Base-by-base conservation (phyloP, 2,329 filamentous ascomycete species). In the Microdochium paspali region DNA sequence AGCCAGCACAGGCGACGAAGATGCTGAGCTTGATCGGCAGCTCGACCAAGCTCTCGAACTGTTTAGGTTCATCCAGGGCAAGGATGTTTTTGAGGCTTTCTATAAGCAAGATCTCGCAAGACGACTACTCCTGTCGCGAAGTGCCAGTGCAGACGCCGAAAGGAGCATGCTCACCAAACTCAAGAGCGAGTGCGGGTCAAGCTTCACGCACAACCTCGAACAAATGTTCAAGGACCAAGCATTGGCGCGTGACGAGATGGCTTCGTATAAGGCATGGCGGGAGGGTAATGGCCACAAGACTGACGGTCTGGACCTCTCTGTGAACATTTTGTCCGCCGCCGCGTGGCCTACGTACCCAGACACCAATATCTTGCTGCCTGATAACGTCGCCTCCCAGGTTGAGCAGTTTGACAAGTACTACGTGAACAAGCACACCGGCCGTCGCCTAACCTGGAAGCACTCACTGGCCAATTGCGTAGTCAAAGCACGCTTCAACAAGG, bases 221-320 rank as follows among this genome's bases (percentile, higher is more conserved):
- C 88, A 91, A 52, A 99, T 99, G 93, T 98, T 99, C 73, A 95
- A 95, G 65, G 93, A 99, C 60, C 89, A 97, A 65, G 90, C 96
- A 61, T 76, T 96, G 20, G 87, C 87, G 12, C 85, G 86, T 51
- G 93, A 97, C 57, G 91, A 97, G 62, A 95, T 97, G 85, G 69
- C 77, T n/a, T 80, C 85, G 0, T 98, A 95, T 69, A 93, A 85
- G 64, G 76, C 66, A 64, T 90, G 66, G 67, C 73, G 77, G 15
- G 74, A 75, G 46, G 76, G 76, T 47, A 63, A 54, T 2, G 68
- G 68, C 3, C 59, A 61, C 26, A 55, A 56, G 32, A 79, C 74
- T 49, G 64, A 73, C 5, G 63, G 68, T 1, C 64, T 95, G 39
- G 87, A 93, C 61, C 73, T 97, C 15, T 81, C 81, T 51, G 93